Evolutionary conservation across 805 yeast species (phyloP), one percentile per base, ranked within the genome.

Genomic region (Saturnispora serradocipensis): DNA sequence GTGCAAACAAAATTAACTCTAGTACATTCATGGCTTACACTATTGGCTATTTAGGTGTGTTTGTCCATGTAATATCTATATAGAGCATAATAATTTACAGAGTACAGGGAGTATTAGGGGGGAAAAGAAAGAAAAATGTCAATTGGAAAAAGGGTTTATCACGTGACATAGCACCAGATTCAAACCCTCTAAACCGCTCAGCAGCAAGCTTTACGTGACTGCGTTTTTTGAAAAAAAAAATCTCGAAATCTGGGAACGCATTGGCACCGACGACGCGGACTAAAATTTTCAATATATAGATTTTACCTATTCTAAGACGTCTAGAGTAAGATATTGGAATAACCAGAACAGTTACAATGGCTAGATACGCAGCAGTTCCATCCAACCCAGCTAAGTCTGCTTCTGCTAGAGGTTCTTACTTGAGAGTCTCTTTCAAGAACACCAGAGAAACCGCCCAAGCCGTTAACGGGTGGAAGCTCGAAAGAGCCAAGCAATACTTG

Each of bases 361-460:
- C 90, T 81, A 93, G 99, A 81, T 93, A 93, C 98, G 95, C 90
- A 82, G 93, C 96, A 76, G 84, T 88, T 71, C 88, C 99, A 74
- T 89, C 95, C 70, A 90, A 93, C 90, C 97, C 99, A 80, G 93
- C 97, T 74, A 88, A 89, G 82, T 86, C 96, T 68, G 98, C 97
- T 71, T 86, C 96, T 72, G 95, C 99, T 72, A 95, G 98, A 77
- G 98, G 98, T 73, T 88, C 98, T 57, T 90, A 89, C 90, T 82
- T 93, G 76, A 91, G 99, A 80, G 97, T 88, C 67, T 93, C 99
- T 64, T 93, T 76, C 96, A 93, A 93, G 90, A 93, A 93, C 91
- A 93, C 99, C 80, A 88, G 96, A 77, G 99, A 91, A 79, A 86
- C 98, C 65, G 97, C 95, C 69, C 96, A 87, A 79, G 97, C 99